phyloP scores from a whole-genome alignment of 441 rosid genomes.

The Pelargonium citronellum region DNA sequence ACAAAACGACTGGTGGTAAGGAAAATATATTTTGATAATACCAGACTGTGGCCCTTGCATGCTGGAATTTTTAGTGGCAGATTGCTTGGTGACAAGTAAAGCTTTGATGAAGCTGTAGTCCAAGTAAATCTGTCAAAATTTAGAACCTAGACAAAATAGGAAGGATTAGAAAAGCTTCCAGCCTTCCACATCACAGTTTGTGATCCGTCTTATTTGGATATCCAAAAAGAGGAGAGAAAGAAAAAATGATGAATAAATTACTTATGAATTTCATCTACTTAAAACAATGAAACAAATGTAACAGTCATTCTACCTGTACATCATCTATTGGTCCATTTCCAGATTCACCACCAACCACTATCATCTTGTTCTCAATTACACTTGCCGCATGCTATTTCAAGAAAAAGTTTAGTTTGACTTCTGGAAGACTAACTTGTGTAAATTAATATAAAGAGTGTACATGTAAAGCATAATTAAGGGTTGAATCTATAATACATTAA shows the following conservation, averaged over 20 bases:
- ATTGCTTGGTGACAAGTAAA: constrained; percentile 86
- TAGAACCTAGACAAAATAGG: constrained; percentile 53
- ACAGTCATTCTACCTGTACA: constrained; percentile 59
- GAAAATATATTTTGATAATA: constrained; percentile 23
- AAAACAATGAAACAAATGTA: not conserved
- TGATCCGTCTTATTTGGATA: not conserved
- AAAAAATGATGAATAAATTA: not conserved
- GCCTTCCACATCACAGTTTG: constrained; percentile 11
- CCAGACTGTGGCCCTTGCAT: constrained; percentile 97
- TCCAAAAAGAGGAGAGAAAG: not conserved
- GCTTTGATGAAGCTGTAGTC: constrained; percentile 80
- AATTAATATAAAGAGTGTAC: constrained; percentile 8
- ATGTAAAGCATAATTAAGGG: not conserved
- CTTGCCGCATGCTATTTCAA: constrained; percentile 80
- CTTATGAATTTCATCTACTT: not conserved
- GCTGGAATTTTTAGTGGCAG: constrained; percentile 90
- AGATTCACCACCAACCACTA: constrained; percentile 93
- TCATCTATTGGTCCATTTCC: constrained; percentile 80
- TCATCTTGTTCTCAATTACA: constrained; percentile 87
- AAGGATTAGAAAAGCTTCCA: constrained; percentile 13
- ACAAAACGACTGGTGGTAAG: not conserved
- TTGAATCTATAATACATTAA: constrained; percentile 40
- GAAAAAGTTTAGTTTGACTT: constrained; percentile 18
- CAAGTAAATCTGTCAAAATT: constrained; percentile 74
- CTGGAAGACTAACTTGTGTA: constrained; percentile 6